phyloP scores from a whole-genome alignment of 768 basidiomycete species.

The Clitopilus passeckerianus region DNA sequence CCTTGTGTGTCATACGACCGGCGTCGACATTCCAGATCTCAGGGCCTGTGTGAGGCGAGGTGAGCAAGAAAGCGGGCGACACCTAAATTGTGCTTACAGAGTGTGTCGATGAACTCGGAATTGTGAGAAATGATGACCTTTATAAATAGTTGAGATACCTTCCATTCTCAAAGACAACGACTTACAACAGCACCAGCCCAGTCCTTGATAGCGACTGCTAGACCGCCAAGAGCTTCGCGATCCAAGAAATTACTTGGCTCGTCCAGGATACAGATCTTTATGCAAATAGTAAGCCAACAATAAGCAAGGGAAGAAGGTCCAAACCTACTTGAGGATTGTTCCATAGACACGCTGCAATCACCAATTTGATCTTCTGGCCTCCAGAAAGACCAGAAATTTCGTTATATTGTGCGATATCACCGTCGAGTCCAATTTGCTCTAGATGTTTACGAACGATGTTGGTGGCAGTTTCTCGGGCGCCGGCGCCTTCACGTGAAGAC shows the following conservation, averaged over 20 bases:
- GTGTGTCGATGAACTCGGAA: slow-evolving; percentile 76
- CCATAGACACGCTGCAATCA: slow-evolving; percentile 93
- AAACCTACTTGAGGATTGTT: slow-evolving; percentile 81
- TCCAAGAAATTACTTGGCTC: slow-evolving; percentile 98
- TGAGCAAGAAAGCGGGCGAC: slow-evolving; percentile 4
- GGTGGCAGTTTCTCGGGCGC: slow-evolving; percentile 78
- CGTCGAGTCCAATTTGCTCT: slow-evolving; percentile 94
- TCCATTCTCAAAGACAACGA: neutral
- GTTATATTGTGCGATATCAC: slow-evolving; percentile 97
- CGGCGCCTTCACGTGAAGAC: slow-evolving; percentile 92
- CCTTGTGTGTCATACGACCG: slow-evolving; percentile 82
- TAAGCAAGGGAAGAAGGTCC: neutral
- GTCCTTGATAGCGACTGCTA: slow-evolving; percentile 91
- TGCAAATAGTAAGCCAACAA: neutral
- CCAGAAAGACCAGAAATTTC: slow-evolving; percentile 93
- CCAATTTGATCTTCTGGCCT: slow-evolving; percentile 97
- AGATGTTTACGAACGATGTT: slow-evolving; percentile 85
- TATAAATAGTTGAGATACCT: neutral
- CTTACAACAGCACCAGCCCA: slow-evolving; percentile 90
- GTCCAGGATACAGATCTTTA: slow-evolving; percentile 71
- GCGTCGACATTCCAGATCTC: slow-evolving; percentile 95
- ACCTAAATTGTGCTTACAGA: slow-evolving; percentile 49
- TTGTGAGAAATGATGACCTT: slow-evolving; percentile 97
- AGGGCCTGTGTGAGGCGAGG: slow-evolving; percentile 46
- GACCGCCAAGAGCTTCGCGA: slow-evolving; percentile 89